These are phyloP conservation scores for Debaryomyces castellii DNA, from an alignment of 805 yeast genomes.

Conservation along the genomic window DNA sequence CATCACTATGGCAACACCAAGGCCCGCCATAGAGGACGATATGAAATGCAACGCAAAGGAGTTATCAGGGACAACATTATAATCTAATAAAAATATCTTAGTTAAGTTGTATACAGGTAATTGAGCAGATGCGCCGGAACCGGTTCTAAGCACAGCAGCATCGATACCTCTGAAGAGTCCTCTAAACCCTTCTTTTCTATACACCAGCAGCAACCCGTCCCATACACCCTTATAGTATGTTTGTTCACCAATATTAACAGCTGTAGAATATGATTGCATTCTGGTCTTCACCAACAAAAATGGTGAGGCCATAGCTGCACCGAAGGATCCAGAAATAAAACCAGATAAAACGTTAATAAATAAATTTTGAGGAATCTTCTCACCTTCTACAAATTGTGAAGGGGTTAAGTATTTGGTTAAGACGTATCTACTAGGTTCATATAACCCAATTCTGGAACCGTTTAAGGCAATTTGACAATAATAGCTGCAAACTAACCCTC, in stretches of 20 bases:
- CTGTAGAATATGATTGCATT: constrained; percentile 87
- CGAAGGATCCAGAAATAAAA: constrained; percentile 80
- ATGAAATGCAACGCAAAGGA: constrained; percentile 63
- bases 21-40: constrained; percentile 77
- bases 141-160: constrained; percentile 92
- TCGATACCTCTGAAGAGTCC: constrained; percentile 91
- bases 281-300: constrained; percentile 90
- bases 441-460: constrained; percentile 92
- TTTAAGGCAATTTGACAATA: constrained; percentile 87
- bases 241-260: constrained; percentile 76
- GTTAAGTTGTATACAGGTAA: constrained; percentile 84
- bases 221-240: constrained; percentile 74
- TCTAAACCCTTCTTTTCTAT: constrained; percentile 62
- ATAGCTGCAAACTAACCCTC: constrained; percentile 88
- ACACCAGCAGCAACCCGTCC: constrained; percentile 68
- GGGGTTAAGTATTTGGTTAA: constrained; percentile 59
- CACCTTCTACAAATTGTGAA: constrained; percentile 42
- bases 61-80: constrained; percentile 58
- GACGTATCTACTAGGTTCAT: constrained; percentile 77
- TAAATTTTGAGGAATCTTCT: constrained; percentile 32
- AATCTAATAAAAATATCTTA: constrained; percentile 58
- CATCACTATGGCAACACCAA: constrained; percentile 94
- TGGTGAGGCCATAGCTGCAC: constrained; percentile 89
- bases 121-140: constrained; percentile 94
- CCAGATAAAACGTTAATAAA: constrained; percentile 77